Conservation (phyloP, 495 filamentous ascomycete species). For the Hypoxylon trugodes region DNA sequence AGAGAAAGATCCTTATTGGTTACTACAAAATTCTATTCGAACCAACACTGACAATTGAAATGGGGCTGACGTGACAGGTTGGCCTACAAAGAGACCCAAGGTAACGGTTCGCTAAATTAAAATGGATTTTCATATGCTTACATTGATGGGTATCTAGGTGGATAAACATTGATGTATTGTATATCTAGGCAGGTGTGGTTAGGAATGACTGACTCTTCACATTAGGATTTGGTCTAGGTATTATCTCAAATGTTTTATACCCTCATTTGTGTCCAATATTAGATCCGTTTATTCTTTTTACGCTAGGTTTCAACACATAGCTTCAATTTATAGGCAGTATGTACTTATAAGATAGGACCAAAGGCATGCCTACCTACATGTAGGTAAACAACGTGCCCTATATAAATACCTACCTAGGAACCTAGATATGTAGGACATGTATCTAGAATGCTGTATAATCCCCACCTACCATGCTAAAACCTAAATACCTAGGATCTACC, state of each 20-base stretch:
- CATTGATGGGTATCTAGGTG: not conserved
- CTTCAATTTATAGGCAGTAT: no score
- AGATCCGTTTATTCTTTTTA: no score
- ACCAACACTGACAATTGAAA: conserved; percentile 34
- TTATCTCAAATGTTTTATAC: no score
- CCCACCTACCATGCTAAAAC: conserved; percentile 10
- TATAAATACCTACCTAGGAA: no score
- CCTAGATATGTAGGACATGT: not conserved
- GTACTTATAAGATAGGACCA: no score
- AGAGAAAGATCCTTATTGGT: conserved; percentile 22
- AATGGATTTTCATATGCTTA: conserved; percentile 4
- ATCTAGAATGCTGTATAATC: not conserved
- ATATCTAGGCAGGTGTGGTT: not conserved
- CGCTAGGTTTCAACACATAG: no score
- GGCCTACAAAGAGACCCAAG: conserved; percentile 13
- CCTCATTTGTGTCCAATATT: no score
- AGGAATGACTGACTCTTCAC: no score
- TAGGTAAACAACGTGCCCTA: no score
- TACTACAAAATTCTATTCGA: conserved; percentile 16
- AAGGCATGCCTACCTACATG: no score
- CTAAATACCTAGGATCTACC: conserved; percentile 10
- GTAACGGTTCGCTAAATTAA: conserved; percentile 12
- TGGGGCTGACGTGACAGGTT: conserved; percentile 19
- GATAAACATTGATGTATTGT: not conserved
- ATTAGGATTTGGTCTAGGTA: no score